These are phyloP conservation scores for Trichoderma citrinoviride DNA, from an alignment of 2,329 filamentous ascomycete species.

Conservation along the genomic window DNA sequence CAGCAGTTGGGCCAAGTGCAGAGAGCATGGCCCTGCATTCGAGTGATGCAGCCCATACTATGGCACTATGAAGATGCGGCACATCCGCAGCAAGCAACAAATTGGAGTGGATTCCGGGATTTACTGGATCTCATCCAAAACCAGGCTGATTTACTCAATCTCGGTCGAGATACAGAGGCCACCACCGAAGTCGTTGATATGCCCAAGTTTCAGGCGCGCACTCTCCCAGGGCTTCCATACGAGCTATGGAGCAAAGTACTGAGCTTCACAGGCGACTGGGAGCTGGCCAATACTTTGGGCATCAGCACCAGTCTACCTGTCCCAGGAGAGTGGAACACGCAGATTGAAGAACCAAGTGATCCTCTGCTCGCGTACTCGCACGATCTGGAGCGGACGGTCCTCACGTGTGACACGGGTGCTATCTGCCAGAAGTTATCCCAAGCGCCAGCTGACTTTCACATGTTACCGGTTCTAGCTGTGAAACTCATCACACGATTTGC, in stretches of 20 bases:
- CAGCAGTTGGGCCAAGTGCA: slow-evolving; percentile 82
- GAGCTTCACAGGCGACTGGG: slow-evolving; percentile 84
- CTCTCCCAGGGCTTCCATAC: slow-evolving; percentile 61
- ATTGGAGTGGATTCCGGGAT: slow-evolving; percentile 66
- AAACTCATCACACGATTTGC: slow-evolving; percentile 91
- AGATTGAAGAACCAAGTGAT: slow-evolving; percentile 59
- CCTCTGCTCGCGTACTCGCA: slow-evolving; percentile 70
- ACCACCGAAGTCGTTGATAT: slow-evolving; percentile 42
- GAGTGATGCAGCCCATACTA: slow-evolving; percentile 74
- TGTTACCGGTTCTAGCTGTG: slow-evolving; percentile 76
- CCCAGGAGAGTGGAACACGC: slow-evolving; percentile 65
- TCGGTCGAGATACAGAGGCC: slow-evolving; percentile 68
- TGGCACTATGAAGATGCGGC: slow-evolving; percentile 69
- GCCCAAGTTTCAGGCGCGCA: slow-evolving; percentile 34
- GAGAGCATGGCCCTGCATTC: slow-evolving; percentile 83
- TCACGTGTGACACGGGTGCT: slow-evolving; percentile 66
- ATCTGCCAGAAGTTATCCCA: slow-evolving; percentile 72
- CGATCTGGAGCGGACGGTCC: slow-evolving; percentile 80
- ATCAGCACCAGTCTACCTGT: slow-evolving; percentile 75
- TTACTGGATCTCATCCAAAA: slow-evolving; percentile 74
- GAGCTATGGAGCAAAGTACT: slow-evolving; percentile 91
- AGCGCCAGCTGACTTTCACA: slow-evolving; percentile 65
- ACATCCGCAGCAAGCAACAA: slow-evolving; percentile 52
- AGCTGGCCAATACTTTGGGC: slow-evolving; percentile 75
- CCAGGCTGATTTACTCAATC: slow-evolving; percentile 70